Evolutionary conservation across 495 filamentous ascomycete genomes (phyloP).

Genomic region (Penicillium lividum): DNA sequence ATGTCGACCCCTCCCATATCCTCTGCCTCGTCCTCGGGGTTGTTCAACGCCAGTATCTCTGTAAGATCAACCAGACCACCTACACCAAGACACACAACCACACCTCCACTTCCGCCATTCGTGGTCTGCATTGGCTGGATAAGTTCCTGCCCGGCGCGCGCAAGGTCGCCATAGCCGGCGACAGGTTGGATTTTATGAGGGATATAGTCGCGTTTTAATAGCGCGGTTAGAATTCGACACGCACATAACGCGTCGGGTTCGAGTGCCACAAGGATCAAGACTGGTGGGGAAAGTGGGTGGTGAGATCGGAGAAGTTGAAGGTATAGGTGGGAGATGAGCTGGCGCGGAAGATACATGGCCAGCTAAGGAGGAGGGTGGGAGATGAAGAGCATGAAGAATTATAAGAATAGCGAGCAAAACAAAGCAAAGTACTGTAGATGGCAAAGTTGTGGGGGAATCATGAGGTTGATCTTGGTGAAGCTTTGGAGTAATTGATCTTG

Average conservation of each 20-base stretch:
- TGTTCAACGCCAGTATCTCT: constrained; percentile 65
- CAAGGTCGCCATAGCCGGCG: constrained; percentile 86
- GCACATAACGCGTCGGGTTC: constrained; percentile 96
- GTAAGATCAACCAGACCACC: constrained; percentile 88
- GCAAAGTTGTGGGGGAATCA: background rate
- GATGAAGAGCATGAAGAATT: constrained; percentile 26
- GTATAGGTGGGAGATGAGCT: constrained; percentile 87
- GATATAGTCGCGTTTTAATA: constrained; percentile 95
- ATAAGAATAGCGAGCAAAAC: constrained; percentile 1
- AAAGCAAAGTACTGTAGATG: constrained; percentile 9
- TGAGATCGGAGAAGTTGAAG: constrained; percentile 77
- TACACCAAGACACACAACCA: constrained; percentile 90
- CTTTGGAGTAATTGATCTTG: background rate
- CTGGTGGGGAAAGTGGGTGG: constrained; percentile 80
- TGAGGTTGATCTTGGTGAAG: background rate
- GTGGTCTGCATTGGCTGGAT: constrained; percentile 79
- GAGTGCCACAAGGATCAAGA: constrained; percentile 90
- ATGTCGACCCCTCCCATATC: constrained; percentile 79
- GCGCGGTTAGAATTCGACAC: constrained; percentile 84
- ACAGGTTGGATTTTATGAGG: constrained; percentile 97
- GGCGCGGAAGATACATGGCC: constrained; percentile 91
- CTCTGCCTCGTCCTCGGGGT: constrained; percentile 54
- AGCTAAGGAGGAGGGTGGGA: constrained; percentile 21
- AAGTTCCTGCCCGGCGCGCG: constrained; percentile 71
- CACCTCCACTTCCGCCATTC: constrained; percentile 76